Evolutionary conservation across 2,329 filamentous ascomycete species (phyloP).

Genomic region (Biscogniauxia mediterranea): DNA sequence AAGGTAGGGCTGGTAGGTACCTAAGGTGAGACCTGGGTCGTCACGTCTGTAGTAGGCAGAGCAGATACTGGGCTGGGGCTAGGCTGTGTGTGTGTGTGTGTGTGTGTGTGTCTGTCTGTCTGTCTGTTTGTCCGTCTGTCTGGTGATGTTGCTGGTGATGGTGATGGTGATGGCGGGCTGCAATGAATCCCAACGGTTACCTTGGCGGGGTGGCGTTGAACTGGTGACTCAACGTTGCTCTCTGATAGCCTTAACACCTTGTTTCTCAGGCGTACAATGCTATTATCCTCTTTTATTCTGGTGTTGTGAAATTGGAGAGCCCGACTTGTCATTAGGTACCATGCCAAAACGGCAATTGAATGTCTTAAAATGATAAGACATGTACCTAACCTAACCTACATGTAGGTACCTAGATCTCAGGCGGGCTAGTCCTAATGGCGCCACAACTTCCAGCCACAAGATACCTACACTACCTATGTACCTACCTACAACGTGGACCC

Average conservation of each 20-base stretch:
- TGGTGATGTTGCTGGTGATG: no score
- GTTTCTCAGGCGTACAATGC: background rate
- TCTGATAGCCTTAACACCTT: background rate
- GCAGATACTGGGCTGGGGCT: no score
- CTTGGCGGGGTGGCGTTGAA: background rate
- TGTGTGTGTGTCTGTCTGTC: no score
- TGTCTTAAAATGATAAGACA: background rate
- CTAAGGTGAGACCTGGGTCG: background rate
- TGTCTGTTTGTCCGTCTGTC: no score
- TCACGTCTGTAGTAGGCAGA: background rate
- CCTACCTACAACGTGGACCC: background rate
- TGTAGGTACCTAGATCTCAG: no score
- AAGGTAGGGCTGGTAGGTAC: background rate
- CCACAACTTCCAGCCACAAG: background rate
- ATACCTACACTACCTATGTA: background rate
- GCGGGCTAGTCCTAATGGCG: background rate
- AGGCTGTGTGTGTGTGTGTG: no score
- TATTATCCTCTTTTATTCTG: no score
- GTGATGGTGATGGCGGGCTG: background rate
- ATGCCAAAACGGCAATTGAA: background rate
- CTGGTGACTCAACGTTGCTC: background rate
- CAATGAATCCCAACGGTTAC: background rate
- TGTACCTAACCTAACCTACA: background rate
- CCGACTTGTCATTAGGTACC: background rate
- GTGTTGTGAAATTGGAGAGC: background rate